Base-by-base conservation (phyloP, 768 basidiomycete species). In the Mycena latifolia region DNA sequence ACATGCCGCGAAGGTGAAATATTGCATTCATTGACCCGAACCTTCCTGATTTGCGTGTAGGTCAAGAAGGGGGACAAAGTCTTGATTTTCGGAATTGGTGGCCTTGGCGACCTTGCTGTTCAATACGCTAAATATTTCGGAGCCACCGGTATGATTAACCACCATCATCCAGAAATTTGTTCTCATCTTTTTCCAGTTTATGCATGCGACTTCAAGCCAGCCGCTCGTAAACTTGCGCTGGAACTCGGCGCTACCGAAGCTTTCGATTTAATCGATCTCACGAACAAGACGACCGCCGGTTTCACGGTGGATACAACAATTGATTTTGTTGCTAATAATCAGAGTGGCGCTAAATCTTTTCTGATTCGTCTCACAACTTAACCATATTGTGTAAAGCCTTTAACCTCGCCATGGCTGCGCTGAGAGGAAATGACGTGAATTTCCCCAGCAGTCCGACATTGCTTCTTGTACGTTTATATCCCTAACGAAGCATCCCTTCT, bases 71-170 rank as follows among this genome's bases (percentile, higher is more conserved):
- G 70, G 1, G 60, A 61, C 0, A 71, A 63, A 27, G 70, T 74
- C 14, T 43, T 71, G 20, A 63, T 64, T 5, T 71, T 70, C 39
- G 70, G 69, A 18, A 55, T 55, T 17, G 69, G 69, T 3, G 69
- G 66, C 18, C 41, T 70, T 0, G 71, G 69, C 10, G 65, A 69
- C 33, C 54, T 70, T 4, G 69, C 64, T 3, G 55, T 73, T 46
- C 74, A 75, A 54, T 66, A 72, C 25, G 72, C 70, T 14, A 69
- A 70, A 47, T 63, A 69, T 56, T 69, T 66, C 55, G 74, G 71
- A 5, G 74, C 74, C 28, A 72, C 67, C 14, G 70, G 67, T 69
- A 47, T 9, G 58, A 9, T 31, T 8, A n/a, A n/a, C n/a, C n/a
- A n/a, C n/a, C n/a, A n/a, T n/a, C n/a, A n/a, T n/a, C n/a, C n/a